phyloP scores from a whole-genome alignment of 768 basidiomycete genomes.

The Termitomyces sp. region DNA sequence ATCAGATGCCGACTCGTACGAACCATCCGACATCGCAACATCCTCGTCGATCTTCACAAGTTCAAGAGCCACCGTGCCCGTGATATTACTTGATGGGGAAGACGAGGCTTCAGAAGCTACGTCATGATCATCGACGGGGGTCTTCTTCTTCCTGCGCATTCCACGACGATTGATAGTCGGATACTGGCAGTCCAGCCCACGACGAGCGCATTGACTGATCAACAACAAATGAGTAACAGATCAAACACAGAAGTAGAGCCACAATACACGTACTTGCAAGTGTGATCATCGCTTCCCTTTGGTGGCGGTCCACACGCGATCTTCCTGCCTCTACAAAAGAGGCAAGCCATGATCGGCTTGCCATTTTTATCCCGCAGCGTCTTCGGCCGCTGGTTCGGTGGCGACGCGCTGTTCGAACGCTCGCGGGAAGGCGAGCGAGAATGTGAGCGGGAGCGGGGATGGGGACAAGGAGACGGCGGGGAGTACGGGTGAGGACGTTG shows the following conservation, averaged over 20 bases:
- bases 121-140: not conserved
- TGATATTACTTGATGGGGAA: not conserved
- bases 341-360: conserved; percentile 42
- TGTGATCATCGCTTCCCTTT: conserved; percentile 28
- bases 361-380: not conserved
- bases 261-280: conserved; percentile 41
- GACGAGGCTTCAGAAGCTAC: not conserved
- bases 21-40: not conserved
- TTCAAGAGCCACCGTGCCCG: not conserved
- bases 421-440: conserved; percentile 1
- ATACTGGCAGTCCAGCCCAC: not conserved
- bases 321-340: conserved; percentile 45
- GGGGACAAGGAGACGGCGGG: not conserved
- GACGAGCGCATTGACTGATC: not conserved
- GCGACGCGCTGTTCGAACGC: not conserved
- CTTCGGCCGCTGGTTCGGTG: conserved; percentile 1
- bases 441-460: not conserved
- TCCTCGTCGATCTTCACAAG: not conserved
- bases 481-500: conserved; percentile 3
- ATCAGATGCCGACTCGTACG: not conserved
- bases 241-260: too few species aligned
- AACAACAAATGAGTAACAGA: not conserved
- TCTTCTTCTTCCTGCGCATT: not conserved
- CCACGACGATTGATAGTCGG: not conserved
- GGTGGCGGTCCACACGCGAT: conserved; percentile 45